Conservation (phyloP, 1,284 basidiomycete species). For the Pseudozyma pruni region DNA sequence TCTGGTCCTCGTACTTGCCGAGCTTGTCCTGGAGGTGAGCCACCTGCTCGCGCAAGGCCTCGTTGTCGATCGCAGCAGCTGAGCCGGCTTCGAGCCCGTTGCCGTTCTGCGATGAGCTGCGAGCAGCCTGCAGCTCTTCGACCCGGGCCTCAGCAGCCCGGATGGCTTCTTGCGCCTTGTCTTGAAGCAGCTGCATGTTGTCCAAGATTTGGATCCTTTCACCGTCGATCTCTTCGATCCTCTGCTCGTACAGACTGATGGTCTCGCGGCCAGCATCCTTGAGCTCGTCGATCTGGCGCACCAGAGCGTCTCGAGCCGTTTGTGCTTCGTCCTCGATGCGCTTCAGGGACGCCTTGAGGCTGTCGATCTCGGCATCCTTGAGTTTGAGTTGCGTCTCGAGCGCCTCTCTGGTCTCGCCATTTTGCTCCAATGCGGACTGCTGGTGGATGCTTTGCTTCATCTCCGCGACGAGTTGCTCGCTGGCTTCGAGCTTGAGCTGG, state of each 20-base stretch:
- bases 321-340: constrained; percentile 60
- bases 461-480: constrained; percentile 41
- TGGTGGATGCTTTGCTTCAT: constrained; percentile 41
- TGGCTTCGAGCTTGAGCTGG: constrained; percentile 48
- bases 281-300: constrained; percentile 79
- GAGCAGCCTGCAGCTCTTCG: constrained; percentile 72
- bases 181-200: constrained; percentile 46
- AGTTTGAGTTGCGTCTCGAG: constrained; percentile 47
- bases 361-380: constrained; percentile 57
- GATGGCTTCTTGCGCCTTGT: constrained; percentile 84
- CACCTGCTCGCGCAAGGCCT: constrained; percentile 85
- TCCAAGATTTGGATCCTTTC: constrained; percentile 63
- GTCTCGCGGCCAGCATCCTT: constrained; percentile 81
- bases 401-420: constrained; percentile 42
- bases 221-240: constrained; percentile 52
- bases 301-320: constrained; percentile 44
- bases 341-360: constrained; percentile 51
- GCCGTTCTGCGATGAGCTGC: constrained; percentile 18
- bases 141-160: constrained; percentile 77
- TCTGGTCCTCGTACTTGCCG: constrained; percentile 79
- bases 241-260: constrained; percentile 51
- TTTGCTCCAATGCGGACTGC: constrained; percentile 34
- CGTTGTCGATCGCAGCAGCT: constrained; percentile 86
- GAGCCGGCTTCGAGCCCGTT: constrained; percentile 21
- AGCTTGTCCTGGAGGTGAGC: constrained; percentile 84